Percentiles rank a stretch among this genome's conserved stretches.
Evolutionary conservation across 2,329 filamentous ascomycete species (phyloP).

Genomic region (Talaromyces albobiverticillius): DNA sequence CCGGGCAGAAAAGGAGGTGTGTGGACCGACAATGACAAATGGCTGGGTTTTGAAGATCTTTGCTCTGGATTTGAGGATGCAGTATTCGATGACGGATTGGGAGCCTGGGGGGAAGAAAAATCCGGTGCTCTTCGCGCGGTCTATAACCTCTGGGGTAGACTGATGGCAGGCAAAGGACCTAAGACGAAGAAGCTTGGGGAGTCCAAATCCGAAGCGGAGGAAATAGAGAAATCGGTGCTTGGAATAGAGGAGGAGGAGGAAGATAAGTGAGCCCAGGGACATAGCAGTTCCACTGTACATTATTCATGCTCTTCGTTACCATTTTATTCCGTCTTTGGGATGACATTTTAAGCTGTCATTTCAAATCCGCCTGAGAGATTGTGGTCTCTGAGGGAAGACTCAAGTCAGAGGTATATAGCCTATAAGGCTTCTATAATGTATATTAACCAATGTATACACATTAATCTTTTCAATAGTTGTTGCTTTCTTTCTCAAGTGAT

Average conservation of each 20-base stretch:
- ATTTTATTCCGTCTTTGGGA: not conserved
- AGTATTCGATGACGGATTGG: constrained; percentile 49
- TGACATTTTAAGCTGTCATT: not conserved
- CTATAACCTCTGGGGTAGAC: constrained; percentile 38
- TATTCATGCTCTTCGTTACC: not conserved
- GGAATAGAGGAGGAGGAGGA: constrained; percentile 16
- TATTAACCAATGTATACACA: not conserved
- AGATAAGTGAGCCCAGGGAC: not conserved
- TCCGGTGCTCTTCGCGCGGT: constrained; percentile 29
- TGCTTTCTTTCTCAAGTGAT: not conserved
- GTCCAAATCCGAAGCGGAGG: constrained; percentile 14
- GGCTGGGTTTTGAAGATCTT: constrained; percentile 50
- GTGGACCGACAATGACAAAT: constrained; percentile 51
- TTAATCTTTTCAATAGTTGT: not conserved
- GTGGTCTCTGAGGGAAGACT: not conserved
- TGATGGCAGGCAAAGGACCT: constrained; percentile 32
- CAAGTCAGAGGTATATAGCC: not conserved
- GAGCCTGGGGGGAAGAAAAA: constrained; percentile 38
- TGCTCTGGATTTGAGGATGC: constrained; percentile 44
- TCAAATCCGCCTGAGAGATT: not conserved
- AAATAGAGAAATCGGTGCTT: constrained; percentile 12
- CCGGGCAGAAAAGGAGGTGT: constrained; percentile 53
- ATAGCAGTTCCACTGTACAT: not conserved
- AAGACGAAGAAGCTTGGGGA: constrained; percentile 19
- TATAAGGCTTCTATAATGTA: not conserved